Evolutionary conservation across 257 asterid species (phyloP).

Genomic region (Solanum microdontum): DNA sequence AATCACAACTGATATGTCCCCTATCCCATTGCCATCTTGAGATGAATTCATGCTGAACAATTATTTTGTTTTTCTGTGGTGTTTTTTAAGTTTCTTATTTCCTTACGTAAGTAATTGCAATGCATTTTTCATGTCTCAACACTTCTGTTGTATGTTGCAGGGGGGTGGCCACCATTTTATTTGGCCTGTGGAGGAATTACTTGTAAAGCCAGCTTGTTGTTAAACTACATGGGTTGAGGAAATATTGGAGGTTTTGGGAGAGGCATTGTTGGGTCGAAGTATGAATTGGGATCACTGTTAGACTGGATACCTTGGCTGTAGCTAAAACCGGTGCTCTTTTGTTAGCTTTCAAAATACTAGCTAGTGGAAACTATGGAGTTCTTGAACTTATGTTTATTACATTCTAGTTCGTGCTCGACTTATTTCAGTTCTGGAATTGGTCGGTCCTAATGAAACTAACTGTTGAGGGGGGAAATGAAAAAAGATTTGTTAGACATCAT

Average conservation of each 20-base stretch:
- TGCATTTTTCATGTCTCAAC: neutral
- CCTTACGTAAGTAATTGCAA: neutral
- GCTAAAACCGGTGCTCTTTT: neutral
- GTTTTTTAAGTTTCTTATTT: neutral
- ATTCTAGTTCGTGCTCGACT: neutral
- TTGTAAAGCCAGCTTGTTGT: neutral
- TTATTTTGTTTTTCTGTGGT: neutral
- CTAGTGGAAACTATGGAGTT: neutral
- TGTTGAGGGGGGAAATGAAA: neutral
- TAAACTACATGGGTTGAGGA: neutral
- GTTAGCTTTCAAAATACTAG: neutral
- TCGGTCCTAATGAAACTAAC: neutral
- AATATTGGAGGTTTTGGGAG: neutral
- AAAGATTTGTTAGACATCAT: neutral
- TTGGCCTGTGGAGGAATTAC: neutral
- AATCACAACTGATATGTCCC: neutral
- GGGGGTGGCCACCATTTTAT: neutral
- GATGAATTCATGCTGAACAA: neutral
- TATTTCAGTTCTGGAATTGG: neutral
- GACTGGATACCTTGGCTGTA: neutral
- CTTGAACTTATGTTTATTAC: neutral
- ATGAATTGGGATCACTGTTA: neutral
- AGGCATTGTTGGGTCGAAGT: neutral
- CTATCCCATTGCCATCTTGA: neutral
- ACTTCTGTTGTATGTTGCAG: neutral